Evolutionary conservation across 2,329 filamentous ascomycete genomes (phyloP).

Genomic region (Tolypocladium album): DNA sequence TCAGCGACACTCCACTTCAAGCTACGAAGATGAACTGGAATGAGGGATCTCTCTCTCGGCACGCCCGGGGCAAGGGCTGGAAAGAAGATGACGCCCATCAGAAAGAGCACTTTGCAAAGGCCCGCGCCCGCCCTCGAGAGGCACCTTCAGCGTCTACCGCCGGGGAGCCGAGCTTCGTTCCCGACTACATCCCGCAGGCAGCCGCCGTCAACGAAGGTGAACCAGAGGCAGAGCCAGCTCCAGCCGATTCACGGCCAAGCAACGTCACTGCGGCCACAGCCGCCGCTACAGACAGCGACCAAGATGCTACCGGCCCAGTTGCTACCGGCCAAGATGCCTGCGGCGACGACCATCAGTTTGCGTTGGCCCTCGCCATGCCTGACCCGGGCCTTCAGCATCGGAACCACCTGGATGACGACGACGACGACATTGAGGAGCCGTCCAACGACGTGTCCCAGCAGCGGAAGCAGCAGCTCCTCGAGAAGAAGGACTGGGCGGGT

Average conservation of each 20-base stretch:
- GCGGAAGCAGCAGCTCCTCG: neutral
- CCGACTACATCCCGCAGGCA: conserved; percentile 12
- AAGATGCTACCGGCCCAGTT: neutral
- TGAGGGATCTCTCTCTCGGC: conserved; percentile 24
- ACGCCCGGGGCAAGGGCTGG: conserved; percentile 21
- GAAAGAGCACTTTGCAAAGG: conserved; percentile 26
- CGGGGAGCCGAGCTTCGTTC: conserved; percentile 11
- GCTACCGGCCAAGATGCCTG: neutral
- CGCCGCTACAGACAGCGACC: neutral
- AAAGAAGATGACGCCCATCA: conserved; percentile 23
- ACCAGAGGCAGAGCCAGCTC: neutral
- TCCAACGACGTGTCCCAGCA: neutral
- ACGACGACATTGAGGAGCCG: neutral
- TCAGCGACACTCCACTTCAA: neutral
- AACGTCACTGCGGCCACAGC: neutral
- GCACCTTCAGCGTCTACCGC: neutral
- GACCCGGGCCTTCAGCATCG: neutral
- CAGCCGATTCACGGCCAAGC: neutral
- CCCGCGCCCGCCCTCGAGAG: conserved; percentile 10
- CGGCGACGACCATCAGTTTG: neutral
- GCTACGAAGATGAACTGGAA: conserved; percentile 29
- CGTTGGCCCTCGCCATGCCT: neutral
- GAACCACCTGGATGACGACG: neutral
- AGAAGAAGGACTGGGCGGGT: neutral
- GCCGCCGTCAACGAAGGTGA: neutral